Conservation (phyloP, 2,329 filamentous ascomycete genomes). For the Monascus ruber region DNA sequence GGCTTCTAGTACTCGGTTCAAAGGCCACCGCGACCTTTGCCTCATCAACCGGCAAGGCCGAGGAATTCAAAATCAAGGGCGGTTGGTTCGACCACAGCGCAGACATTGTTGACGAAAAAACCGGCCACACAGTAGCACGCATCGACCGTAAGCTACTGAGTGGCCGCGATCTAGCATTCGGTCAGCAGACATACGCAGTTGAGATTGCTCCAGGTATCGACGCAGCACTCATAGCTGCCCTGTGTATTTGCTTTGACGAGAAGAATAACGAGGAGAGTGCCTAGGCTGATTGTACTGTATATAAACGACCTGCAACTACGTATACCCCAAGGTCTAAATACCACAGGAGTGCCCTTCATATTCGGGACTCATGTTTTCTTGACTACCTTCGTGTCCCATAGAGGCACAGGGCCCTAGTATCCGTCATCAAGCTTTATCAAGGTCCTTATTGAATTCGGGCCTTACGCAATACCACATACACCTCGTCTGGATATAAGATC, state of each 20-base stretch:
- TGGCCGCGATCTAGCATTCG: constrained; percentile 45
- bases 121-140: constrained; percentile 42
- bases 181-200: constrained; percentile 55
- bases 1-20: constrained; percentile 10
- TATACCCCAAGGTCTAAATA: no score
- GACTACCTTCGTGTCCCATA: no score
- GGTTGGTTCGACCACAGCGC: constrained; percentile 49
- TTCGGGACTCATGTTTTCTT: no score
- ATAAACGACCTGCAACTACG: no score
- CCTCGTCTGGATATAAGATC: no score
- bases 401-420: no score
- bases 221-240: constrained; percentile 51
- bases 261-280: constrained; percentile 41
- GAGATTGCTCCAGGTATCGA: constrained; percentile 55
- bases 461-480: no score
- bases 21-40: constrained; percentile 39
- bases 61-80: constrained; percentile 48
- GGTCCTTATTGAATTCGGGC: no score
- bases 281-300: neutral
- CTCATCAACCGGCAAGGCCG: constrained; percentile 34
- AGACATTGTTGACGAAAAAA: constrained; percentile 45
- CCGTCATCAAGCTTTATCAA: no score
- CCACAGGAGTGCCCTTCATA: no score
- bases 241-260: constrained; percentile 60
- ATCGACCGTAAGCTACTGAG: constrained; percentile 51